A percentile compares a stretch with the other conserved stretches of the same genome.
Conservation (phyloP, 2,329 filamentous ascomycete genomes). For the Apiospora hydei region DNA sequence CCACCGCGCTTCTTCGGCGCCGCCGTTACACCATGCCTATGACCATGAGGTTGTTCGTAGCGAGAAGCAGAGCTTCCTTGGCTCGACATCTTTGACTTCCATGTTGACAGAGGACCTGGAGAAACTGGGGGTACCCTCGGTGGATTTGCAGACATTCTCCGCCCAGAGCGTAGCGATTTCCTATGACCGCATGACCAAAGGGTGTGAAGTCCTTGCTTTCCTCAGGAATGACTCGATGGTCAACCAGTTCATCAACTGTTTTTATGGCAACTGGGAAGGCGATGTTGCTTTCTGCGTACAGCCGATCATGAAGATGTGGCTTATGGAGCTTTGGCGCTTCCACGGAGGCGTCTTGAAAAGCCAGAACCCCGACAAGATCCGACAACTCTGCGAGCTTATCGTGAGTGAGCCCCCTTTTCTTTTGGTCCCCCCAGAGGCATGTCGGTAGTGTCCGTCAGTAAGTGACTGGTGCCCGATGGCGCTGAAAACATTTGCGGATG, state of each 20-base stretch:
- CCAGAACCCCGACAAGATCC: constrained; percentile 43
- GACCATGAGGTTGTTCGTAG: constrained; percentile 32
- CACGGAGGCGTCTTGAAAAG: constrained; percentile 39
- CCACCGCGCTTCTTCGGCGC: constrained; percentile 41
- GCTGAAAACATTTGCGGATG: not conserved
- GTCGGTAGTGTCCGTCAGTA: not conserved
- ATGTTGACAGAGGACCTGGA: constrained; percentile 43
- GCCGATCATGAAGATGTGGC: constrained; percentile 44
- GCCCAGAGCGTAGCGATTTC: constrained; percentile 38
- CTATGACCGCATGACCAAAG: constrained; percentile 41
- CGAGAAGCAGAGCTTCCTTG: constrained; percentile 41
- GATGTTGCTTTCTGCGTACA: constrained; percentile 37
- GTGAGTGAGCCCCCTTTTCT: not conserved
- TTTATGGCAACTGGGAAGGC: constrained; percentile 40
- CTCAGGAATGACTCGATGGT: constrained; percentile 41
- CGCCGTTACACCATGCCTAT: constrained; percentile 35
- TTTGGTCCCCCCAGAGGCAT: not conserved
- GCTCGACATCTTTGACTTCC: constrained; percentile 41
- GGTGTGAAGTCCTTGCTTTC: constrained; percentile 42
- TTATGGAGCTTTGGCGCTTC: constrained; percentile 38
- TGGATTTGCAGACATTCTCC: constrained; percentile 36
- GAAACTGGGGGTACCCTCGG: constrained; percentile 36
- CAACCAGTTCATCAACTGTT: constrained; percentile 39
- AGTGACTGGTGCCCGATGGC: not conserved
- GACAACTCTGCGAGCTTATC: constrained; percentile 39